phyloP scores from a whole-genome alignment of 2,329 filamentous ascomycete genomes.

The Myriosclerotinia duriaeana region DNA sequence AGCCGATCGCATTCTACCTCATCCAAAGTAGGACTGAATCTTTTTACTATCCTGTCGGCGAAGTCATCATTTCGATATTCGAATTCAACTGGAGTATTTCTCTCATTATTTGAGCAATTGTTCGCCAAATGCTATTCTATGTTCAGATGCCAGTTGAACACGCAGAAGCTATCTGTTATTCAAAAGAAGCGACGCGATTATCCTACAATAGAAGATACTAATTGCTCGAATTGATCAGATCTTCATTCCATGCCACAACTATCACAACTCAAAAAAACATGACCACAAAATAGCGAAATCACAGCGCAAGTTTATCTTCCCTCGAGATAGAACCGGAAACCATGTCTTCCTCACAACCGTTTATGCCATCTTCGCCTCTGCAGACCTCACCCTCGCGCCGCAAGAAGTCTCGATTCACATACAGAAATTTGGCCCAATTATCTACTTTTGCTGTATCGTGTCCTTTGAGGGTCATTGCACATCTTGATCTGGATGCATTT shows the following conservation, averaged over 20 bases:
- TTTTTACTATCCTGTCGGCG: neutral
- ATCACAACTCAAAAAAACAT: neutral
- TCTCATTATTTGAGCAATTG: neutral
- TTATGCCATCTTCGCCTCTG: constrained; percentile 48
- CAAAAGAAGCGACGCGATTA: neutral
- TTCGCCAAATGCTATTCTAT: neutral
- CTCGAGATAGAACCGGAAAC: neutral
- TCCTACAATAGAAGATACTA: neutral
- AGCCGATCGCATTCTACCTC: neutral
- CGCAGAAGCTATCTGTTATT: neutral
- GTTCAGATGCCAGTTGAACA: neutral
- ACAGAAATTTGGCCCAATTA: constrained; percentile 76
- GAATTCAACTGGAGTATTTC: neutral
- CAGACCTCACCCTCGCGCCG: constrained; percentile 25
- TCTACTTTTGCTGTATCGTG: constrained; percentile 67
- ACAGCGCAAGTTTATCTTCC: neutral
- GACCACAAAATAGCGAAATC: neutral
- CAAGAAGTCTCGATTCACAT: constrained; percentile 72
- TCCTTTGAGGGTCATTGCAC: constrained; percentile 82
- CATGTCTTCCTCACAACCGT: constrained; percentile 51
- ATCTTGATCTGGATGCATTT: constrained; percentile 95
- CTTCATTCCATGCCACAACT: neutral
- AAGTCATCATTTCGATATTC: neutral
- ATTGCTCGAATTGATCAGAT: neutral
- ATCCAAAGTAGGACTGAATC: neutral